Conservation (phyloP, 768 basidiomycete species). For the Neoboletus brunneissimus region DNA sequence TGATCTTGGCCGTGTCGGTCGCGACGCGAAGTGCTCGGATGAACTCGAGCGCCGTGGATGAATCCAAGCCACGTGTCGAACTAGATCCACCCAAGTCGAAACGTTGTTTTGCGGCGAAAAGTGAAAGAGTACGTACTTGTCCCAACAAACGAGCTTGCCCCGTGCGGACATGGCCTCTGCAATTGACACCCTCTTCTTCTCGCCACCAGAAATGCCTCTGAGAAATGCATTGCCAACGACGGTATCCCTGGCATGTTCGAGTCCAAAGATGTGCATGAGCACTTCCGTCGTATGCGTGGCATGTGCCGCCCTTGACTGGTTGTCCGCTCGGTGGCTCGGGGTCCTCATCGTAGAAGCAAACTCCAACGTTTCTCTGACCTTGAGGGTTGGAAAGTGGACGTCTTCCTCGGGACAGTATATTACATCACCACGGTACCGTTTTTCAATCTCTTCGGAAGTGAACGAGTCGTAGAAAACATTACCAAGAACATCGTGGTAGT, state of each 20-base stretch:
- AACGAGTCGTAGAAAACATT: constrained; percentile 48
- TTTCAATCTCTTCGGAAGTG: constrained; percentile 40
- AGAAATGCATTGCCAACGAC: constrained; percentile 76
- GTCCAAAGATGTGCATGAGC: constrained; percentile 67
- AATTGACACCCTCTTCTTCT: constrained; percentile 82
- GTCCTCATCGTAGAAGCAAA: constrained; percentile 54
- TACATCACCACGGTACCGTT: constrained; percentile 47
- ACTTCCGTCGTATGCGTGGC: constrained; percentile 40
- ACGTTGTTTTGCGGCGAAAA: not conserved
- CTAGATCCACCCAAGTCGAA: constrained; percentile 34
- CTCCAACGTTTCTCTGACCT: constrained; percentile 44
- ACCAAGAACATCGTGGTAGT: constrained; percentile 41
- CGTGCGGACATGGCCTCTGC: constrained; percentile 61
- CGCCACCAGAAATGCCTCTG: constrained; percentile 71
- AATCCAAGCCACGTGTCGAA: constrained; percentile 62
- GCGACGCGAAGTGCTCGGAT: constrained; percentile 61
- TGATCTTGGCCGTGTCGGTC: constrained; percentile 51
- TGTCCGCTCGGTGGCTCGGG: constrained; percentile 28
- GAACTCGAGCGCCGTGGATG: constrained; percentile 72
- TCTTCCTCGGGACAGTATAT: constrained; percentile 36
- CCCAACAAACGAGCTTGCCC: constrained; percentile 67
- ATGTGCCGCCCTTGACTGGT: constrained; percentile 28
- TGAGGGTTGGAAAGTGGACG: constrained; percentile 35
- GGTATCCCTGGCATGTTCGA: constrained; percentile 68
- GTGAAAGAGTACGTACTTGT: constrained; percentile 50